phyloP scores from a whole-genome alignment of 192 early-diverging fungal species.

The Coemansia sp. region DNA sequence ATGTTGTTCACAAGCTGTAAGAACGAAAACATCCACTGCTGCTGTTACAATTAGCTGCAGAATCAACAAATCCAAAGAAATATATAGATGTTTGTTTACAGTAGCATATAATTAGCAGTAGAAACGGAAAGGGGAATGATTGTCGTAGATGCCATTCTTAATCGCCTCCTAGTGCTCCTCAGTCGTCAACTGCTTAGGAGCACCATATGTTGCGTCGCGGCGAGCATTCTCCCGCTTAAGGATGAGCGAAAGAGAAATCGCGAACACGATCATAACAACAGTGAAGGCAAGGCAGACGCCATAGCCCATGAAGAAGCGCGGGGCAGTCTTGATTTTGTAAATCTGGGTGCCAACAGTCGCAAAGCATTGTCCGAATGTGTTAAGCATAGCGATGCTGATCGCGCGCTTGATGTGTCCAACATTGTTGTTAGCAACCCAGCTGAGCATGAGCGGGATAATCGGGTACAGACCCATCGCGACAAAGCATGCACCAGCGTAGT shows the following conservation, averaged over 20 bases:
- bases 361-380: constrained; percentile 72
- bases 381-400: constrained; percentile 67
- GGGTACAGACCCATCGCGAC: constrained; percentile 54
- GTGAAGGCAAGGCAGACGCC: constrained; percentile 58
- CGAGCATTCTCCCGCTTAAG: constrained; percentile 64
- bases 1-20: too few species aligned
- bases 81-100: neutral
- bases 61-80: too few species aligned
- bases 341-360: constrained; percentile 76
- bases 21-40: too few species aligned
- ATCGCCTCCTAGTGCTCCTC: constrained; percentile 43
- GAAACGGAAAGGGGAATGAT: constrained; percentile 52
- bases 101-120: constrained; percentile 30
- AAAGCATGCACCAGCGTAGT: constrained; percentile 55
- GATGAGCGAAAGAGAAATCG: constrained; percentile 56
- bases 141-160: constrained; percentile 41
- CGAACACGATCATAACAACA: constrained; percentile 51
- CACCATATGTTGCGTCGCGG: constrained; percentile 26
- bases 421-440: constrained; percentile 68
- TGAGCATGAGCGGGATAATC: constrained; percentile 64
- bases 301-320: constrained; percentile 60
- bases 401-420: constrained; percentile 75
- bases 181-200: constrained; percentile 24
- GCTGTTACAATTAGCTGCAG: too few species aligned
- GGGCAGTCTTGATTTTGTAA: constrained; percentile 65